phyloP scores from a whole-genome alignment of 495 filamentous ascomycete genomes.

The Hypoxylon fragiforme region DNA sequence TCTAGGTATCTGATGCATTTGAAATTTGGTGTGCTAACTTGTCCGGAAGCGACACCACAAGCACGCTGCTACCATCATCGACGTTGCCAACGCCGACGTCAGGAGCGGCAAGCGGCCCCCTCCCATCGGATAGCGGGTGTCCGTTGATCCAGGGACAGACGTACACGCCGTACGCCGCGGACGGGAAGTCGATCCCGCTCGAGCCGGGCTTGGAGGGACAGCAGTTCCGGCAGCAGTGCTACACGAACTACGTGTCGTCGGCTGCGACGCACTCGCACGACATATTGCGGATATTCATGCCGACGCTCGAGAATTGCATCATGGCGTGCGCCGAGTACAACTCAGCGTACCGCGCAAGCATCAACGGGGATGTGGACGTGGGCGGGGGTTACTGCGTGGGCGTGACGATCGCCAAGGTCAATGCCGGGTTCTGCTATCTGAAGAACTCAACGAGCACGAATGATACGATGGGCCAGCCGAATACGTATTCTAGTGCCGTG shows the following conservation, averaged over 20 bases:
- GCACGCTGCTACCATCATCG: slow-evolving; percentile 6
- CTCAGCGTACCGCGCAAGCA: slow-evolving; percentile 25
- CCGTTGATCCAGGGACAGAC: slow-evolving; percentile 32
- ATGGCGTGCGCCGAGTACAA: slow-evolving; percentile 43
- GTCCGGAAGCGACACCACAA: slow-evolving; percentile 5
- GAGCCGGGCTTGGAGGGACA: slow-evolving; percentile 21
- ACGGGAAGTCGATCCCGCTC: slow-evolving; percentile 31
- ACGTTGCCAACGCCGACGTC: slow-evolving; percentile 14
- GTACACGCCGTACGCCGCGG: slow-evolving; percentile 35
- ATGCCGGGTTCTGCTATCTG: slow-evolving; percentile 41
- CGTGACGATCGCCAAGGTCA: slow-evolving; percentile 36
- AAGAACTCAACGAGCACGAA: slow-evolving; percentile 44
- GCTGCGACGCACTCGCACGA: slow-evolving; percentile 29
- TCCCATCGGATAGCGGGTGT: slow-evolving; percentile 35
- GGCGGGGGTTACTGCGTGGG: slow-evolving; percentile 37
- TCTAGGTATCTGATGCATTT: not conserved
- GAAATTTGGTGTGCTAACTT: slow-evolving; percentile 4
- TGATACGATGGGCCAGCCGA: slow-evolving; percentile 33
- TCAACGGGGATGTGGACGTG: slow-evolving; percentile 14
- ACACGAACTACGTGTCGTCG: slow-evolving; percentile 39
- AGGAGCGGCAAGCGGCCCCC: slow-evolving; percentile 6
- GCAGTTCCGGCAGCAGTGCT: slow-evolving; percentile 37
- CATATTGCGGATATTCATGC: slow-evolving; percentile 40
- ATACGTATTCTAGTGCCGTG: slow-evolving; percentile 35
- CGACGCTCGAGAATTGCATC: slow-evolving; percentile 41